Evolutionary conservation across 208 protist genomes (phyloP).

Genomic region (Acanthamoeba rhysodes): DNA sequence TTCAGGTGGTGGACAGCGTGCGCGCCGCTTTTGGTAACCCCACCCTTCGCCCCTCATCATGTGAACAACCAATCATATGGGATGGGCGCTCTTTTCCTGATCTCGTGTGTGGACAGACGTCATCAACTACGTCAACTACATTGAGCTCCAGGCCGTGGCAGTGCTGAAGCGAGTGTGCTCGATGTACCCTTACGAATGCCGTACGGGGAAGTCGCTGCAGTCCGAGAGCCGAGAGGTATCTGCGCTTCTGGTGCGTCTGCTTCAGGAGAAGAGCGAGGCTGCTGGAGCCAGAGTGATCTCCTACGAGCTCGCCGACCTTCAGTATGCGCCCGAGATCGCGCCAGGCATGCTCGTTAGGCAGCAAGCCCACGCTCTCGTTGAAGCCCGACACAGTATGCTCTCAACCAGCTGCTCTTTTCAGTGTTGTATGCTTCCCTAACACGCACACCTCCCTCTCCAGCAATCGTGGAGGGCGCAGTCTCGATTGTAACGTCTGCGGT

Average conservation of each 20-base stretch:
- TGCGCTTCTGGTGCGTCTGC: not conserved
- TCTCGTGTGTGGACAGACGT: not conserved
- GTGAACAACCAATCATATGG: no score
- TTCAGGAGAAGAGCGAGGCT: constrained; percentile 21
- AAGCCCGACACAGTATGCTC: constrained; percentile 37
- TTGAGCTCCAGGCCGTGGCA: constrained; percentile 4
- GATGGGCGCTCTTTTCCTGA: no score
- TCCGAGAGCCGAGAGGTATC: constrained; percentile 36
- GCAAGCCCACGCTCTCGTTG: constrained; percentile 55
- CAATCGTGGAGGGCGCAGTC: not conserved
- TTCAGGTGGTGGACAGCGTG: constrained; percentile 28
- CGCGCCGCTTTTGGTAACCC: constrained; percentile 6
- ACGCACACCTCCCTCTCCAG: not conserved
- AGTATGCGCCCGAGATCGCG: constrained; percentile 71
- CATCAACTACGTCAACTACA: constrained; percentile 11
- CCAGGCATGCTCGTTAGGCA: constrained; percentile 63
- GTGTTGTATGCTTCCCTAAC: no score
- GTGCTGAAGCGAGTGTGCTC: constrained; percentile 53
- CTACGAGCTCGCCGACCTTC: constrained; percentile 60
- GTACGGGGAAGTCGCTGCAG: constrained; percentile 25
- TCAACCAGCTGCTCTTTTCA: no score
- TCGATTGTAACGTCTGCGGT: not conserved
- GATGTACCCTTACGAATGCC: constrained; percentile 34
- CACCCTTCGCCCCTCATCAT: no score
- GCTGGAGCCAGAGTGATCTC: constrained; percentile 10